Evolutionary conservation across 495 filamentous ascomycete genomes (phyloP).

Genomic region (Cudoniella acicularis): DNA sequence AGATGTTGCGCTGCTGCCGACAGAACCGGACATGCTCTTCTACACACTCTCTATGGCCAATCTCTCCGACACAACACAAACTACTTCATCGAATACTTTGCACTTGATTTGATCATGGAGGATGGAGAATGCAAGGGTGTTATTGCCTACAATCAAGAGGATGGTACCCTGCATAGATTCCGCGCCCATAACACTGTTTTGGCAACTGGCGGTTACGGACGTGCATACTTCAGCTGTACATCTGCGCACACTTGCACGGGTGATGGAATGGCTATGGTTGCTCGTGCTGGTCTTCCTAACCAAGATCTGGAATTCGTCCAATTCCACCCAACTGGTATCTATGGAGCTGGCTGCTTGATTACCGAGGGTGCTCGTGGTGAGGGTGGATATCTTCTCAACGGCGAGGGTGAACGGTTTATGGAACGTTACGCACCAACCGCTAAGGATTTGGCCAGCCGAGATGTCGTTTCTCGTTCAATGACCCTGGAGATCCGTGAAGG

Average conservation of each 20-base stretch:
- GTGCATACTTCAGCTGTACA: constrained; percentile 96
- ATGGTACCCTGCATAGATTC: constrained; percentile 95
- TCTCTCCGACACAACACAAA: constrained; percentile 95
- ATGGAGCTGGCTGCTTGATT: constrained; percentile 96
- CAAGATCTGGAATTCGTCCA: constrained; percentile 99
- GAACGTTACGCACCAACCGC: constrained; percentile 96
- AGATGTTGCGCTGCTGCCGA: constrained; percentile 93
- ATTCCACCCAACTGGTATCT: constrained; percentile 99
- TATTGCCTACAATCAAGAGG: constrained; percentile 95
- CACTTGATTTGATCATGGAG: constrained; percentile 93
- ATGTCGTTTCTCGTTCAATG: constrained; percentile 95
- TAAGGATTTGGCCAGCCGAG: constrained; percentile 91
- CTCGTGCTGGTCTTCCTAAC: constrained; percentile 94
- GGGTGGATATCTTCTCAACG: constrained; percentile 95
- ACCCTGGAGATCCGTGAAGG: constrained; percentile 96
- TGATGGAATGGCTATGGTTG: constrained; percentile 98
- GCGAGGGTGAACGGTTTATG: constrained; percentile 98
- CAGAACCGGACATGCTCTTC: constrained; percentile 90
- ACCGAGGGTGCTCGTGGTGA: constrained; percentile 98
- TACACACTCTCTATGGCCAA: constrained; percentile 98
- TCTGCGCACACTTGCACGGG: constrained; percentile 97
- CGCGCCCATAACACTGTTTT: constrained; percentile 92
- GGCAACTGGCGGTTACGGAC: constrained; percentile 93
- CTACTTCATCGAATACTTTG: constrained; percentile 99
- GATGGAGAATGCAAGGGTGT: constrained; percentile 94